Conservation (phyloP, 1,139 yeast species). For the Pichia sp. region DNA sequence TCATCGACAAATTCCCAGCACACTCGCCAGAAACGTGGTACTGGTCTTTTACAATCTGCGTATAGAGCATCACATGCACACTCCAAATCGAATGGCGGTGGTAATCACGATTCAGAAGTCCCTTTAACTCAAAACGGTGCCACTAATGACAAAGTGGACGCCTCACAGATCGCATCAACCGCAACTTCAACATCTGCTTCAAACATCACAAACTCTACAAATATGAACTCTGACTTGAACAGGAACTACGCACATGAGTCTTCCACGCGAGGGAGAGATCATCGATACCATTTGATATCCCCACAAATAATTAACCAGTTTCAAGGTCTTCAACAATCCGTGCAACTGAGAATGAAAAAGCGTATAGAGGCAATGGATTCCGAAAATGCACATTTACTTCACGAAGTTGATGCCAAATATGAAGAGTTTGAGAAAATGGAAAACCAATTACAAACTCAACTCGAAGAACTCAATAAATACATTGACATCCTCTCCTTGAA, state of each 20-base stretch:
- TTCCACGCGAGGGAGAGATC: not conserved
- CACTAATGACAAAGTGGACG: no score
- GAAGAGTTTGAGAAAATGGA: constrained; percentile 16
- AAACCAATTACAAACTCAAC: constrained; percentile 12
- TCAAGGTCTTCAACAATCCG: constrained; percentile 14
- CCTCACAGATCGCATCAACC: no score
- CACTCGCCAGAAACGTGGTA: constrained; percentile 1
- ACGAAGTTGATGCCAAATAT: constrained; percentile 15
- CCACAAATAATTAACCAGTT: constrained; percentile 10
- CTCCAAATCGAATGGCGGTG: no score
- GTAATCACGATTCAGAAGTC: no score
- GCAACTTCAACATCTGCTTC: no score
- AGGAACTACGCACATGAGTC: no score
- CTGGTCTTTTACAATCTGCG: constrained; percentile 9
- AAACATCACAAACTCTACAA: no score
- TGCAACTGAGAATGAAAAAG: constrained; percentile 18
- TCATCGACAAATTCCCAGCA: not conserved
- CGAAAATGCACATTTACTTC: constrained; percentile 19
- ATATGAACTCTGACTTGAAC: no score
- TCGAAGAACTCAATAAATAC: constrained; percentile 14
- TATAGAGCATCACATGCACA: constrained; percentile 5
- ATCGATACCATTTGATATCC: constrained; percentile 10
- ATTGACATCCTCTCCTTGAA: constrained; percentile 14
- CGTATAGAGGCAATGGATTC: constrained; percentile 16
- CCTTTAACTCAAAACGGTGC: no score